These are phyloP conservation scores for Phascolomyces articulosus DNA, from an alignment of 371 early-diverging fungal species.

Conservation along the genomic window DNA sequence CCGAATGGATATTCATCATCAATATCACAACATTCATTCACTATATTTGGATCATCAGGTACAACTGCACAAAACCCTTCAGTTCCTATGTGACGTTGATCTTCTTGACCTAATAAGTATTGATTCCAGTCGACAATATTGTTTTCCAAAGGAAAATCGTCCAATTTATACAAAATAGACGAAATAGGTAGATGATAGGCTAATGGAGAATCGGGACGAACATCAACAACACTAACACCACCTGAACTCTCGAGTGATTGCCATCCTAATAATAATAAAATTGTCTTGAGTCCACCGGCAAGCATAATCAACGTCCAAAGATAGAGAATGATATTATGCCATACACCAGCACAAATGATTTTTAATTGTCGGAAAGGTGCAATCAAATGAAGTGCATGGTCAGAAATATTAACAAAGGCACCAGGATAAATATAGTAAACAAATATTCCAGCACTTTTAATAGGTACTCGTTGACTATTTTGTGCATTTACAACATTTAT, in stretches of 20 bases:
- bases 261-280: slow-evolving; percentile 54
- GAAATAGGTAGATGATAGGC: slow-evolving; percentile 50
- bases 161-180: slow-evolving; percentile 52
- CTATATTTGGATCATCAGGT: slow-evolving; percentile 5
- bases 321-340: slow-evolving; percentile 77
- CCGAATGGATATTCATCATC: slow-evolving; percentile 55
- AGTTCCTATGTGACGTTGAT: slow-evolving; percentile 20
- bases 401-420: slow-evolving; percentile 82
- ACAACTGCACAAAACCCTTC: slow-evolving; percentile 48
- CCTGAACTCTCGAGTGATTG: slow-evolving; percentile 47
- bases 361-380: slow-evolving; percentile 59
- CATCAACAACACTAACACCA: slow-evolving; percentile 68
- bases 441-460: slow-evolving; percentile 75
- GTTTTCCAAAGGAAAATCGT: slow-evolving; percentile 44
- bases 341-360: slow-evolving; percentile 84
- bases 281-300: slow-evolving; percentile 50
- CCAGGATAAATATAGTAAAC: slow-evolving; percentile 80
- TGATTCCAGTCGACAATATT: slow-evolving; percentile 58
- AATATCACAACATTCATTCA: slow-evolving; percentile 56
- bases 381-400: slow-evolving; percentile 49
- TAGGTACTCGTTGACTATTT: slow-evolving; percentile 61
- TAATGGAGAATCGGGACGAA: slow-evolving; percentile 57
- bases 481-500: background rate
- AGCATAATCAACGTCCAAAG: slow-evolving; percentile 49
- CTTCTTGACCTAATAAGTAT: slow-evolving; percentile 30